Evolutionary conservation across 2,329 filamentous ascomycete genomes (phyloP).

Genomic region (Pestalotiopsis sp.): DNA sequence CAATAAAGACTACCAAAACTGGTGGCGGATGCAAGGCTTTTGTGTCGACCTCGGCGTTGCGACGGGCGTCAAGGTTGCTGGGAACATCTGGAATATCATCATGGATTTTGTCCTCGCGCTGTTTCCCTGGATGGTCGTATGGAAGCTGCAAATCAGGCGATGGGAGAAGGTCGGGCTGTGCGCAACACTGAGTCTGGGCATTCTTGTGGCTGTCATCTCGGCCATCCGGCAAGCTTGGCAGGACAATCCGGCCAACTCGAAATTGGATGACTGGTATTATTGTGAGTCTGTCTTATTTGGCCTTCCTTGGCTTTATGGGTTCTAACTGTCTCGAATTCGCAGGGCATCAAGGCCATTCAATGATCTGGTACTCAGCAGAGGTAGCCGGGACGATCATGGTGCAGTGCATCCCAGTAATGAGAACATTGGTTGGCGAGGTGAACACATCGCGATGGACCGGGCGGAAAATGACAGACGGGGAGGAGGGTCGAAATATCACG

Average conservation of each 20-base stretch:
- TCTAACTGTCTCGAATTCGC: background rate
- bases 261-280: constrained; percentile 45
- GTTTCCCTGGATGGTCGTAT: constrained; percentile 51
- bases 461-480: background rate
- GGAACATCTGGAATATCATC: constrained; percentile 53
- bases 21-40: constrained; percentile 44
- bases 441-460: background rate
- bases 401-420: constrained; percentile 10
- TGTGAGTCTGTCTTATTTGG: constrained; percentile 27
- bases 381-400: constrained; percentile 11
- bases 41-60: constrained; percentile 40
- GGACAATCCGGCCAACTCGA: constrained; percentile 39
- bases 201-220: constrained; percentile 43
- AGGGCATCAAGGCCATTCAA: constrained; percentile 11
- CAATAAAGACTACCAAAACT: constrained; percentile 42
- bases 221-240: constrained; percentile 51
- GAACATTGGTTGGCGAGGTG: background rate
- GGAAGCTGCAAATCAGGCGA: constrained; percentile 45
- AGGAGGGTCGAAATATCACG: constrained; percentile 1
- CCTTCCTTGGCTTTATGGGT: too few relatives aligned
- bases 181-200: constrained; percentile 49
- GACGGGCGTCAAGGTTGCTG: constrained; percentile 47
- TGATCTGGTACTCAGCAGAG: constrained; percentile 11
- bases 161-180: constrained; percentile 51
- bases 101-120: constrained; percentile 52